Base-by-base conservation (phyloP, 2,329 filamentous ascomycete genomes). In the Fusarium transvaalense region DNA sequence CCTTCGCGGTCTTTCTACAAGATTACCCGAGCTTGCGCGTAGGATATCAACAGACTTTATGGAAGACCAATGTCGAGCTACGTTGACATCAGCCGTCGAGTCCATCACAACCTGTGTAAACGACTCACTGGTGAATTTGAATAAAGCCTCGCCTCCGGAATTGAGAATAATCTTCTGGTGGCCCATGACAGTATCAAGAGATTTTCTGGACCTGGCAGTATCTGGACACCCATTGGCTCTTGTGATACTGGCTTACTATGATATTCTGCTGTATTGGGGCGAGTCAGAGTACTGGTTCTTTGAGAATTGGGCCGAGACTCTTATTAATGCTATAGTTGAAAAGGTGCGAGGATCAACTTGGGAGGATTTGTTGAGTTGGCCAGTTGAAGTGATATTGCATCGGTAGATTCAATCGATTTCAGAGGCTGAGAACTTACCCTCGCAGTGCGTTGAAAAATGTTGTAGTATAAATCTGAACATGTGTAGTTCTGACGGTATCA, bases 231-330 rank as follows among this genome's bases (percentile, higher is more conserved):
- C 66, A 0, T 14, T 70, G 10, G 58, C 66, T 29, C 39, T 69
- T 1, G 31, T 70, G 1, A 54, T 69, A 14, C n/a, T 69, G 0
- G 66, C 66, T 0, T 69, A 69, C 12, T 69, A 69, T 17, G 56
- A 52, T 21, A 53, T 62, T 10, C 13, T 69, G 2, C 4, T 69
- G 9, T 52, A 37, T 9, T 69, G 66, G 66, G 66, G 41, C 8
- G 66, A 66, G 17, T 45, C 56, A 1, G 17, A 57, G 17, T 69
- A 66, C 19, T 69, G 66, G 66, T 69, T 69, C 17, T 69, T 69
- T 37, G 53, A 69, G n/a, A 50, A 46, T 4, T 69, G 66, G 66
- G 53, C 66, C 0, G 56, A 53, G 6, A n/a, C 53, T 0, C 37
- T 69, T n/a, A 45, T 69, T 5, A 55, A 34, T 6, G 66, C 66